These are phyloP conservation scores for Clavispora carvajalis DNA, from an alignment of 805 yeast species.

Conservation along the genomic window DNA sequence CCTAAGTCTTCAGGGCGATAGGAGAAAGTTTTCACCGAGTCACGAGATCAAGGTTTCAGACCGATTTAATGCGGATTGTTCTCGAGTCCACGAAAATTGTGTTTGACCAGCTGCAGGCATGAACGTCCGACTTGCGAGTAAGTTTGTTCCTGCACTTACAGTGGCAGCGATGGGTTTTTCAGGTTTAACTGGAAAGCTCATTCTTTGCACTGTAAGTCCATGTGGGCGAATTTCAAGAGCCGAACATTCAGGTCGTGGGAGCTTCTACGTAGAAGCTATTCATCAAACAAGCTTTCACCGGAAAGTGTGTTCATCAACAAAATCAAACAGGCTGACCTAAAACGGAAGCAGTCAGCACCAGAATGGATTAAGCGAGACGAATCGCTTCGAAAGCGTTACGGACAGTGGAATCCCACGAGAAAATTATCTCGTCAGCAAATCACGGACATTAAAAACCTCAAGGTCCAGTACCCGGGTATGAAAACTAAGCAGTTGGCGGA, in stretches of 20 bases:
- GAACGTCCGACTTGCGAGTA: no score
- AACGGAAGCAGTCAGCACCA: conserved; percentile 39
- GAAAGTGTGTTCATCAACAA: conserved; percentile 14
- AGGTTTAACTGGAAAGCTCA: neutral
- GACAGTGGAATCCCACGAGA: conserved; percentile 65
- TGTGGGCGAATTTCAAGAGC: neutral
- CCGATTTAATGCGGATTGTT: no score
- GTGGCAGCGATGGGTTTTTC: neutral
- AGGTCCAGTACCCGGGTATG: conserved; percentile 53
- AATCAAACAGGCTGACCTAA: conserved; percentile 16
- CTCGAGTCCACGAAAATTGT: no score
- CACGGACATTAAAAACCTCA: conserved; percentile 55
- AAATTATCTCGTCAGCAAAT: conserved; percentile 66
- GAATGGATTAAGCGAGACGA: conserved; percentile 69
- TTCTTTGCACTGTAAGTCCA: neutral
- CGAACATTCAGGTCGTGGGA: neutral
- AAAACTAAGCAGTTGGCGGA: conserved; percentile 55
- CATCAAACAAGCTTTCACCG: neutral
- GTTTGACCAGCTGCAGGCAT: no score
- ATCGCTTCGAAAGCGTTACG: conserved; percentile 57
- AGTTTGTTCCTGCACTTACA: neutral
- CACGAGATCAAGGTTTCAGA: no score
- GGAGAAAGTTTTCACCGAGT: no score
- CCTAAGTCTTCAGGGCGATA: no score
- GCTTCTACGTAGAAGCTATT: conserved; percentile 1